Evolutionary conservation across 306 rosid genomes (phyloP), one percentile per base, ranked within the genome.

Genomic region (Fragaria iinumae): DNA sequence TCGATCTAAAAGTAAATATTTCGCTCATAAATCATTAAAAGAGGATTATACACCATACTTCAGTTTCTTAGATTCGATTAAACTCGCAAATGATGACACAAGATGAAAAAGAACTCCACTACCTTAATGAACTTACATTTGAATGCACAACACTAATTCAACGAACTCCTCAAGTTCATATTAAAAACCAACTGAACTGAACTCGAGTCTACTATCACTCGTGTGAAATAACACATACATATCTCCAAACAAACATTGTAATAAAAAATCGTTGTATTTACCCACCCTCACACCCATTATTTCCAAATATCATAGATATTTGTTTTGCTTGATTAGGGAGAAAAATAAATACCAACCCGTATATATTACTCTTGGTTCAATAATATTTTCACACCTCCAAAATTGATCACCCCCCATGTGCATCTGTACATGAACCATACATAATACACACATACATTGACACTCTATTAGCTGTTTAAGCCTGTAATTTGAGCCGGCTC

Each of bases 401-500:
- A 55, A 16, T 43, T 59, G 44, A 74, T 17, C 69, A 50, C 50
- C 13, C 38, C 68, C 77, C 77, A 73, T 59, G 69, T 73, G 69
- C 77, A 65, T 65, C 41, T 48, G 47, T 39, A 55, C 76, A 34
- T 56, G 49, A 16, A 25, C 27, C 49, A 20, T 55, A 72, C 49
- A 39, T 55, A 72, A 32, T 9, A 72, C 36, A 36, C 23, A 21
- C 4, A 59, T 11, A 41, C 70, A 60, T 60, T 62, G 16, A 43
- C 27, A 43, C 69, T 10, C 18, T 2, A 53, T 27, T 45, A 79
- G 85, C 76, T 76, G 83, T 44, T 75, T 56, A 36, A 78, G 68
- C 85, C 80, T 32, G 69, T 32, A 64, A 64, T 64, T 34, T 17
- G 85, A 66, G 70, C 70, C 70, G 70, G 84, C 75, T 81, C 75